These are phyloP conservation scores for Ceratobasidium sp. DNA, from an alignment of 1,284 basidiomycete species.

Conservation along the genomic window DNA sequence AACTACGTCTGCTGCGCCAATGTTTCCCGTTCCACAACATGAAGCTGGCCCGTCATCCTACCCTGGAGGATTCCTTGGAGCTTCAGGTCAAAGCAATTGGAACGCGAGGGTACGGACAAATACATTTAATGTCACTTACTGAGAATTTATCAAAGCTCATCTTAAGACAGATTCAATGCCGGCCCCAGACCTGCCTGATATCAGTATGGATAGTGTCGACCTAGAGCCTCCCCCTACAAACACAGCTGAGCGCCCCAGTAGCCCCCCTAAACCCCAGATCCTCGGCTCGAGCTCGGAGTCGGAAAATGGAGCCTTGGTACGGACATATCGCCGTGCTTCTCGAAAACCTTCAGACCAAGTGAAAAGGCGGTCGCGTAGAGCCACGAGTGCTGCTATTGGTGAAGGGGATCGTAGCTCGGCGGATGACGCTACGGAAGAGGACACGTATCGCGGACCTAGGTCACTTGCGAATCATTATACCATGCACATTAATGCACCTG, in stretches of 20 bases:
- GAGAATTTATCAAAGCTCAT: background rate
- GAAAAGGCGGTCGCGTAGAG: slow-evolving; percentile 5
- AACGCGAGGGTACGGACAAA: slow-evolving; percentile 21
- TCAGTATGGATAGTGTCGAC: slow-evolving; percentile 31
- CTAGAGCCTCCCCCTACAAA: background rate
- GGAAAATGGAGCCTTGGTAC: slow-evolving; percentile 5
- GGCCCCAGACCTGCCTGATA: slow-evolving; percentile 9
- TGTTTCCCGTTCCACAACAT: slow-evolving; percentile 17
- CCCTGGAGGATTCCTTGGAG: slow-evolving; percentile 8
- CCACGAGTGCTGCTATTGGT: slow-evolving; percentile 17
- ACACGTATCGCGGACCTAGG: slow-evolving; percentile 50
- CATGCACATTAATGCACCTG: slow-evolving; percentile 69
- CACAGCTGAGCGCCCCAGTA: background rate
- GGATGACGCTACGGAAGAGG: slow-evolving; percentile 43
- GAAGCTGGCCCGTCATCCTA: slow-evolving; percentile 5
- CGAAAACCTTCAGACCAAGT: slow-evolving; percentile 53
- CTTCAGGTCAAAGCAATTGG: background rate
- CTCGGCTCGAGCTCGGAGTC: background rate
- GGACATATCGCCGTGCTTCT: slow-evolving; percentile 49
- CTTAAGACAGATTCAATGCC: slow-evolving; percentile 27
- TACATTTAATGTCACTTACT: background rate
- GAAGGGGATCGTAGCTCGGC: slow-evolving; percentile 54
- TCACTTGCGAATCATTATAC: slow-evolving; percentile 78
- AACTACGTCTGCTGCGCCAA: slow-evolving; percentile 1
- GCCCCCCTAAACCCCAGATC: background rate